These are phyloP conservation scores for Pichia rugopelliculosa DNA, from an alignment of 805 yeast genomes.

Conservation along the genomic window DNA sequence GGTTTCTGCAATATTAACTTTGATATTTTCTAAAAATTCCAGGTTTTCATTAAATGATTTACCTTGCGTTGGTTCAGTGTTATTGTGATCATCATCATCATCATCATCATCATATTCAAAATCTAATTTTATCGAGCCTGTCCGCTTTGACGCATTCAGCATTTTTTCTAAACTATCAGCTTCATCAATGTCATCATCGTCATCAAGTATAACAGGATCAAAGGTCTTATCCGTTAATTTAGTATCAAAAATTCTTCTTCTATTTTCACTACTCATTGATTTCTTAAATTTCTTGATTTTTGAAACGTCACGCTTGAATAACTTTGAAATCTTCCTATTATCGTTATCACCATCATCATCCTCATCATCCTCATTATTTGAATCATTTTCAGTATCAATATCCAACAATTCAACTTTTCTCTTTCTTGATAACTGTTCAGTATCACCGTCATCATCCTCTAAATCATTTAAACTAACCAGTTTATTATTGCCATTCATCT, in stretches of 20 bases:
- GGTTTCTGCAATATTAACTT: constrained; percentile 20
- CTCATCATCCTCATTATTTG: constrained; percentile 10
- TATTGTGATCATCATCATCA: constrained; percentile 1
- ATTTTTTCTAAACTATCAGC: constrained; percentile 18
- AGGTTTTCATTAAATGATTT: constrained; percentile 29
- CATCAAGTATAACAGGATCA: constrained; percentile 22
- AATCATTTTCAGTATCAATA: constrained; percentile 6
- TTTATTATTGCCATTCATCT: constrained; percentile 27
- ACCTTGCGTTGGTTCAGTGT: constrained; percentile 7
- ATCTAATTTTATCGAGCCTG: not conserved
- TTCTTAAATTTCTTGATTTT: constrained; percentile 21
- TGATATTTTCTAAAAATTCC: constrained; percentile 28
- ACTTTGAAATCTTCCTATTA: constrained; percentile 2
- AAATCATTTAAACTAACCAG: constrained; percentile 12
- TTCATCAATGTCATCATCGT: constrained; percentile 22
- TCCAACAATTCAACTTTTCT: constrained; percentile 15
- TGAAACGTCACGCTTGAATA: constrained; percentile 9
- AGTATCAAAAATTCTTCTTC: constrained; percentile 11
- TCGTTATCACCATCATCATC: constrained; percentile 10
- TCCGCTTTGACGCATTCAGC: constrained; percentile 25
- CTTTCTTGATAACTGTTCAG: constrained; percentile 4
- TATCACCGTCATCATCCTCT: constrained; percentile 15
- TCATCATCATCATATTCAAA: not conserved
- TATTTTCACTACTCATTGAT: constrained; percentile 9
- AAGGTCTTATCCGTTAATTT: constrained; percentile 16